A percentile compares a stretch with the other conserved stretches of the same genome.
Conservation (phyloP, 2,329 filamentous ascomycete species). For the Fusarium circinatum region DNA sequence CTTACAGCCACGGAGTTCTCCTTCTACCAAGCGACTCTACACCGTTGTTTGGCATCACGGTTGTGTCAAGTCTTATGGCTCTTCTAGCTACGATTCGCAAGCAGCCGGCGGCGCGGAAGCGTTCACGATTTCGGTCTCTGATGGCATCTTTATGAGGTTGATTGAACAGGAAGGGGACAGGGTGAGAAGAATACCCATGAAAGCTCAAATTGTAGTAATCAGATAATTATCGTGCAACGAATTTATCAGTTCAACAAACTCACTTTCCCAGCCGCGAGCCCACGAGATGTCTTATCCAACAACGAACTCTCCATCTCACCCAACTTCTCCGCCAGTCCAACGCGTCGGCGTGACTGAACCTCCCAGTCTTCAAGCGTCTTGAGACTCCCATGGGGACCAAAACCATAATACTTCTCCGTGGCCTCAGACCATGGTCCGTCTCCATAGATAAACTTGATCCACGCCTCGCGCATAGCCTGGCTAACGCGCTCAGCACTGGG, state of each 20-base stretch:
- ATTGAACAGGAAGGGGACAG: rapidly evolving
- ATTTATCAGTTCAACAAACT: constrained; percentile 49
- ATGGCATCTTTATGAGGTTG: neutral
- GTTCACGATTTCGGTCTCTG: neutral
- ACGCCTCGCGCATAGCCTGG: constrained; percentile 51
- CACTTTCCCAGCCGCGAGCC: constrained; percentile 49
- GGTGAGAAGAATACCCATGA: neutral
- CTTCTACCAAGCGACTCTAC: neutral
- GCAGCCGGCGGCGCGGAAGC: neutral
- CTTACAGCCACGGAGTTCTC: neutral
- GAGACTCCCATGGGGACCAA: constrained; percentile 52
- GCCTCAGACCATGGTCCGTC: constrained; percentile 49
- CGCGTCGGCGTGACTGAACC: neutral
- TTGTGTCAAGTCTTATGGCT: neutral
- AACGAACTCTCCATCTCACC: constrained; percentile 40
- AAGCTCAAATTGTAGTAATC: neutral
- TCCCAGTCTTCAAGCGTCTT: constrained; percentile 47
- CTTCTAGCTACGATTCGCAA: neutral
- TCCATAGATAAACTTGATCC: constrained; percentile 53
- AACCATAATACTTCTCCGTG: constrained; percentile 17
- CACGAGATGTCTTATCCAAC: constrained; percentile 40
- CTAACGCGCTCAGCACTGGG: constrained; percentile 48
- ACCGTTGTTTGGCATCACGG: neutral
- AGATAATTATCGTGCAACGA: rapidly evolving
- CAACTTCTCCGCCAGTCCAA: constrained; percentile 23